Evolutionary conservation across 192 early-diverging fungal genomes (phyloP), one percentile per base, ranked within the genome.

Genomic region (Mortierella hygrophila): DNA sequence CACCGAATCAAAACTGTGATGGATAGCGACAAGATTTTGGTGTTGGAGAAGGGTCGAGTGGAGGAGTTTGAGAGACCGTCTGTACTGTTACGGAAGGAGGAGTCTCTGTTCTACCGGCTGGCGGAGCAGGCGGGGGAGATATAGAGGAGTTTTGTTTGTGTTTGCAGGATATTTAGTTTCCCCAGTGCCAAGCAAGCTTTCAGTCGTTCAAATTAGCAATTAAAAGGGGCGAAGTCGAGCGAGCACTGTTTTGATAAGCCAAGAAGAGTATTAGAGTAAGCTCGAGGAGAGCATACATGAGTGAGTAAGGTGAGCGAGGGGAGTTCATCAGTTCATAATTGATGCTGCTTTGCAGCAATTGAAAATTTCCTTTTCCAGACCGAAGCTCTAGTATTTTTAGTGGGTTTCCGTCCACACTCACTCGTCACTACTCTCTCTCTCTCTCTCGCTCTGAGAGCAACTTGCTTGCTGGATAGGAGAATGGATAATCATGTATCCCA

Each of bases 1-100:
- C 93, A 94, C 38, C 88, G 92, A 3, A 87, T 89, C 69, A 81
- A 82, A 68, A 89, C 88, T 10, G 84, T 91, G 70, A 80, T 91
- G 81, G 90, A 91, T 29, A 77, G 70, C 42, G 90, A 91, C 82
- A 80, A 75, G 47, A 88, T 91, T 21, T 29, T 91, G 38, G 90
- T 91, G 6, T 37, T 91, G 77, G 90, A 91, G 52, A 57, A 76
- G 26, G 91, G 91, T 6, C 68, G 57, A 18, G 77, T 91, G 26
- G 11, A 44, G 4, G 91, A 91, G 81, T 85, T 78, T 77, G 89
- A 85, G 40, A 21, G 76, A 0, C 89, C 83, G 11, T n/a, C 32
- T 18, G 21, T 29, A 7, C 41, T 86, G 20, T 60, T 85, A 40
- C 76, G 80, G 74, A 73, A 52, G 35, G 60, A 80, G 63, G 60